Base-by-base conservation (phyloP, 2,329 filamentous ascomycete species). In the Fusarium nurragi region DNA sequence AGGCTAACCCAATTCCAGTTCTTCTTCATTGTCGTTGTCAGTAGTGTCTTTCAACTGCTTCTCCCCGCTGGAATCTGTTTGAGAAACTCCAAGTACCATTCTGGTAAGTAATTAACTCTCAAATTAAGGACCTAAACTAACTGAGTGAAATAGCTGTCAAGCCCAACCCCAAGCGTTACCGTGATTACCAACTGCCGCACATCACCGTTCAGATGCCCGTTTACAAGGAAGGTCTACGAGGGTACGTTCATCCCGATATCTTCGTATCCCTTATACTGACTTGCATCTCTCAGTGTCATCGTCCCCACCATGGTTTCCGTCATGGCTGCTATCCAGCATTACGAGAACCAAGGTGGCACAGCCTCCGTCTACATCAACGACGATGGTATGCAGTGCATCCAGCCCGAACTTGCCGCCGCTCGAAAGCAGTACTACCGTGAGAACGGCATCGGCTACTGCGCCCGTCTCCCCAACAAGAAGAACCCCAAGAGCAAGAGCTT, bases 341-440 rank as follows among this genome's bases (percentile, higher is more conserved):
- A 87, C 64, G 85, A 87, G 65, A 75, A 84, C 65, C 83, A 85
- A 71, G 88, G 88, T n/a, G 88, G 88, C 9, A 84, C 86, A 1
- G 88, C 88, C 23, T 89, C 86, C 69, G 88, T 90, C 62, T 89
- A 89, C 69, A 77, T 90, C 72, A 90, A 90, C 64, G 88, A 90
- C 54, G 88, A 90, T 64, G 88, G 88, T 54, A 86, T 90, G 83
- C 87, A 89, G 72, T 75, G 88, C 30, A 78, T 90, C 16, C 76
- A 81, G 4, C 76, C 77, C 5, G 79, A 84, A 13, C 78, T 84
- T 14, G 79, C 81, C 6, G 75, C 79, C 28, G 79, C 78, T 10
- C 80, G 84, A 19, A 80, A 80, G 14, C 82, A 85, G 2, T 86
- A 85, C 65, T 87, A 87, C 67, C 79, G 83, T 11, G 84, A 86